Percentiles rank a stretch among this genome's conserved stretches.
Evolutionary conservation across 2,329 filamentous ascomycete species (phyloP).

Genomic region (Cadophora sp.): DNA sequence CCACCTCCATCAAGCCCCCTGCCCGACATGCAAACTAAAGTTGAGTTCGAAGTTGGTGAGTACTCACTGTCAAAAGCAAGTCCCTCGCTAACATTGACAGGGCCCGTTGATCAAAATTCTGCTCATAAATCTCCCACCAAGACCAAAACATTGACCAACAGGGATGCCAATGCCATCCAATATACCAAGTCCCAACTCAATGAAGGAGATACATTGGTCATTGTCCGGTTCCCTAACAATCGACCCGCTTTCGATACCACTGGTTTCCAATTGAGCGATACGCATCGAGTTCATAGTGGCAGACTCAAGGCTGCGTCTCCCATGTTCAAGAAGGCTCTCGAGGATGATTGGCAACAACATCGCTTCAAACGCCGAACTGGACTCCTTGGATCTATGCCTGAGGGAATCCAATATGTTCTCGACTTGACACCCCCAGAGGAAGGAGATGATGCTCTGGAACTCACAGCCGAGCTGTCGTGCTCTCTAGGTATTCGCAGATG

Average conservation of each 20-base stretch:
- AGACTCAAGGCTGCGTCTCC: conserved; percentile 56
- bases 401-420: conserved; percentile 62
- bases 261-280: conserved; percentile 42
- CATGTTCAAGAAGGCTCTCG: conserved; percentile 55
- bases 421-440: conserved; percentile 68
- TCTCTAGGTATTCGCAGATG: conserved; percentile 62
- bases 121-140: neutral
- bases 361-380: conserved; percentile 48
- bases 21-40: neutral
- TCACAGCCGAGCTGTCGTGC: conserved; percentile 64
- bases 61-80: no score
- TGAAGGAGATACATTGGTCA: conserved; percentile 53
- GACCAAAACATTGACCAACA: conserved; percentile 5
- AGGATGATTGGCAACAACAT: conserved; percentile 51
- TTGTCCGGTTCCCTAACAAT: conserved; percentile 49
- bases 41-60: neutral
- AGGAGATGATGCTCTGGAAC: conserved; percentile 67
- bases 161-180: conserved; percentile 32
- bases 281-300: conserved; percentile 54
- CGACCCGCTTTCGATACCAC: conserved; percentile 36
- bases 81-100: neutral
- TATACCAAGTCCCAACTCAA: conserved; percentile 33
- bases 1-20: neutral
- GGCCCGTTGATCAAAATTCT: neutral
- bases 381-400: conserved; percentile 41